These are phyloP conservation scores for Elsinoe batatas DNA, from an alignment of 2,329 filamentous ascomycete species.

Conservation along the genomic window DNA sequence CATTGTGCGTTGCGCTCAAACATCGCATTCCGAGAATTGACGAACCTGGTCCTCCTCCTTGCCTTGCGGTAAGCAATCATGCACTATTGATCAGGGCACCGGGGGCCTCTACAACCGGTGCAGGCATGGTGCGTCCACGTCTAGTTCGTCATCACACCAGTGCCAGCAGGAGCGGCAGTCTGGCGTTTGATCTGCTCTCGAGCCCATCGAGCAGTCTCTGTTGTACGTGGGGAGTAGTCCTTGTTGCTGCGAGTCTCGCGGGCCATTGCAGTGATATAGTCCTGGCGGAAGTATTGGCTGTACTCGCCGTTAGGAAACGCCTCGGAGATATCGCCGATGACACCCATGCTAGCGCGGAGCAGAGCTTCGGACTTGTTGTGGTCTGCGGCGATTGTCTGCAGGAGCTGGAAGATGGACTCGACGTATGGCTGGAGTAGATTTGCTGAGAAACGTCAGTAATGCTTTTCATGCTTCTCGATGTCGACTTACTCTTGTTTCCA, in stretches of 20 bases:
- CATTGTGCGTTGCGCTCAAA: too few relatives aligned
- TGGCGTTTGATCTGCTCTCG: slow-evolving; percentile 96
- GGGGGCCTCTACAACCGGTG: not conserved
- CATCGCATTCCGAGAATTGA: too few relatives aligned
- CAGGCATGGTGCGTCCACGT: not conserved
- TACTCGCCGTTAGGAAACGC: slow-evolving; percentile 88
- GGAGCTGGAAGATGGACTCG: slow-evolving; percentile 74
- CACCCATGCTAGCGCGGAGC: slow-evolving; percentile 90
- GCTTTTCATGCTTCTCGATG: not conserved
- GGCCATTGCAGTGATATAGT: slow-evolving; percentile 83
- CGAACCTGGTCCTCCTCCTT: too few relatives aligned
- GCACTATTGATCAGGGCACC: not conserved
- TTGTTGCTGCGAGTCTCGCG: slow-evolving; percentile 85
- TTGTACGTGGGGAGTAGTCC: slow-evolving; percentile 74
- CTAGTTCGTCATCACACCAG: slow-evolving; percentile 8
- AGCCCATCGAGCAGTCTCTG: slow-evolving; percentile 93
- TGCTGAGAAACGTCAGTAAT: slow-evolving; percentile 40
- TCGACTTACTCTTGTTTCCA: slow-evolving; percentile 51
- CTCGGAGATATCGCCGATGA: slow-evolving; percentile 91
- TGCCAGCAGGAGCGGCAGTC: slow-evolving; percentile 20
- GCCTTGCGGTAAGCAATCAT: too few relatives aligned
- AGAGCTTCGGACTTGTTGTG: slow-evolving; percentile 83
- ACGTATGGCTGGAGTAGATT: slow-evolving; percentile 66
- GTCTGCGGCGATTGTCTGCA: slow-evolving; percentile 71
- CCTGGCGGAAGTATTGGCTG: slow-evolving; percentile 71